Evolutionary conservation across 768 basidiomycete species (phyloP), one percentile per base, ranked within the genome.

Genomic region (Boletus subcaerulescens): DNA sequence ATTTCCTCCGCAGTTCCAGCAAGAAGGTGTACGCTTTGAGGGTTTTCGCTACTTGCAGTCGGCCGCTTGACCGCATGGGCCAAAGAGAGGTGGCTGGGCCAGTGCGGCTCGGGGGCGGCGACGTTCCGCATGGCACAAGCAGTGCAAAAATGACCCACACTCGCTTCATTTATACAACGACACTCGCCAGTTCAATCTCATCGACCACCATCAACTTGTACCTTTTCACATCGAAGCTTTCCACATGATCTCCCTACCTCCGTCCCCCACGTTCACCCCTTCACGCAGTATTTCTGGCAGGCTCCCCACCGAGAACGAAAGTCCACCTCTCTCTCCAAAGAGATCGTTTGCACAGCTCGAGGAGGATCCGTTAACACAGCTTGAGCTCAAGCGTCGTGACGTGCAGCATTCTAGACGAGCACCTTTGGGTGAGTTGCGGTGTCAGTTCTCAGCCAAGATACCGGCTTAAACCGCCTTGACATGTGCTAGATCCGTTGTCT

Each of bases 401-500:
- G 11, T 13, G 9, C 53, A 53, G 35, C 36, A 50, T 3, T 32
- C 48, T 20, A 61, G 18, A 57, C 60, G 70, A 15, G 42, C 48
- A 1, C 63, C 70, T 11, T 52, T 71, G 31, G 57, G 69, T 70
- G 57, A 69, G 69, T 65, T 33, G 45, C 48, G 5, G 17, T 45
- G 41, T 41, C 31, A 29, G 9, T 47, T 26, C 15, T 13, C 11
- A 17, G 26, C 39, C 45, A 9, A 26, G 40, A 45, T 11, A 6
- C 33, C 32, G 41, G 42, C 54, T 54, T 36, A 35, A 60, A 42
- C 43, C 5, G 24, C 26, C 40, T 17, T 56, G 53, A 38, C 36
- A 22, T 56, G 29, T 18, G 42, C 56, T 41, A 71, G 70, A 70
- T 66, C 60, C 64, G 26, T 43, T 71, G 42, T 68, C 70, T 22